phyloP scores from a whole-genome alignment of 2,329 filamentous ascomycete species.

The Ascochyta rabiei region DNA sequence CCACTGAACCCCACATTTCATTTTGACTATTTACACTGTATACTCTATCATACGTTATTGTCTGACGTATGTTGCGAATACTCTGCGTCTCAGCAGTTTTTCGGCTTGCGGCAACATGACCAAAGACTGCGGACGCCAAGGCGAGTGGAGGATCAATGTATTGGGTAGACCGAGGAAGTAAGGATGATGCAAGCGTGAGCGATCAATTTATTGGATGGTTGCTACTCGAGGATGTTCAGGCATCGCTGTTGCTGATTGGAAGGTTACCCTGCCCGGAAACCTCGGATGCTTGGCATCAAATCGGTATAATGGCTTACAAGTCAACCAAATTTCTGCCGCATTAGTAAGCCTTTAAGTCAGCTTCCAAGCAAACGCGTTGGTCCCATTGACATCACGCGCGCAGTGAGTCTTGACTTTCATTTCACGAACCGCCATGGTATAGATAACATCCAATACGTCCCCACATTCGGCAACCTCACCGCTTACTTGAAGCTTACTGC shows the following conservation, averaged over 20 bases:
- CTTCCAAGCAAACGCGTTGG: not conserved
- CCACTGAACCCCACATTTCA: slow-evolving; percentile 1
- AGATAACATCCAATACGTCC: not conserved
- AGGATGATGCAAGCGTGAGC: not conserved
- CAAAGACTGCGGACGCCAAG: not conserved
- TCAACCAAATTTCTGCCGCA: slow-evolving; percentile 5
- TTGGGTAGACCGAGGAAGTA: too few relatives aligned
- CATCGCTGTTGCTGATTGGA: slow-evolving; percentile 2
- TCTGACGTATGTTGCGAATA: not conserved
- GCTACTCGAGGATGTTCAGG: not conserved
- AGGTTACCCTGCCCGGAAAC: slow-evolving; percentile 18
- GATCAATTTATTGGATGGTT: not conserved
- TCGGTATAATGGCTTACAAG: slow-evolving; percentile 4
- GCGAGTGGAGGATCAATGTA: not conserved
- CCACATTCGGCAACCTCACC: not conserved
- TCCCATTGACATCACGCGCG: not conserved
- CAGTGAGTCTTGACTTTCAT: too few relatives aligned
- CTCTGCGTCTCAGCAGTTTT: not conserved
- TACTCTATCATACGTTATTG: slow-evolving; percentile 6
- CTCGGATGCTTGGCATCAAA: slow-evolving; percentile 29
- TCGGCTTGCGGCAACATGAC: not conserved
- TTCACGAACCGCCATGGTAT: too few relatives aligned
- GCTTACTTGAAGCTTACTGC: too few relatives aligned
- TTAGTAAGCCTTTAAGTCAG: not conserved
- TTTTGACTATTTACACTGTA: not conserved